Evolutionary conservation across 2,329 filamentous ascomycete genomes (phyloP).

Genomic region (Colletotrichum gloeosporioides): DNA sequence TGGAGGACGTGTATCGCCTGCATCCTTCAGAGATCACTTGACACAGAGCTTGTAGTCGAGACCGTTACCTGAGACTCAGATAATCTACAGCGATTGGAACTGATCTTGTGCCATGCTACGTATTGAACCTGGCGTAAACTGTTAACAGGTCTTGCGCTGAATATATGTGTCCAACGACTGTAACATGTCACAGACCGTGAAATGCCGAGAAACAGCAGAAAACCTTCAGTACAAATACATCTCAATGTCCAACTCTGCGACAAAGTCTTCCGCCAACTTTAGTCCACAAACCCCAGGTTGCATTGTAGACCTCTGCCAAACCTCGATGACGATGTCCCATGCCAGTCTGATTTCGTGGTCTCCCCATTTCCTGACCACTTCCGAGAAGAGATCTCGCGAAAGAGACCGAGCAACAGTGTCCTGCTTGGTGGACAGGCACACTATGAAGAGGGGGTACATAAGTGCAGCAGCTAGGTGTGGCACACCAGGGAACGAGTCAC

Average conservation of each 20-base stretch:
- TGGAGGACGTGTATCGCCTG: background rate
- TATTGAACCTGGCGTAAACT: background rate
- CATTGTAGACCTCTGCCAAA: background rate
- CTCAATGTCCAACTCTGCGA: background rate
- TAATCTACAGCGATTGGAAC: background rate
- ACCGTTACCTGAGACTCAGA: background rate
- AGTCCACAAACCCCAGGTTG: background rate
- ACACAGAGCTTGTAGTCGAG: background rate
- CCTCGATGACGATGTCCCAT: background rate
- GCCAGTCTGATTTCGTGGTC: background rate
- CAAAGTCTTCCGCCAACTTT: background rate
- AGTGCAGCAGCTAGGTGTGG: background rate
- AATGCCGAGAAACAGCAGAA: accelerated
- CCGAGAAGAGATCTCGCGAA: background rate
- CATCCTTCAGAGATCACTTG: background rate
- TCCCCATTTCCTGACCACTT: background rate
- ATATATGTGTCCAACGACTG: background rate
- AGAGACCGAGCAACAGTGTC: background rate
- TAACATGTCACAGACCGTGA: accelerated
- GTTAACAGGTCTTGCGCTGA: accelerated
- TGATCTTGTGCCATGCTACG: accelerated
- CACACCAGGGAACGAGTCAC: background rate
- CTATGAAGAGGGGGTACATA: background rate
- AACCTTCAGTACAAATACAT: background rate
- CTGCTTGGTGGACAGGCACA: background rate